These are phyloP conservation scores for Russula virescens DNA, from an alignment of 768 basidiomycete genomes.

Conservation along the genomic window DNA sequence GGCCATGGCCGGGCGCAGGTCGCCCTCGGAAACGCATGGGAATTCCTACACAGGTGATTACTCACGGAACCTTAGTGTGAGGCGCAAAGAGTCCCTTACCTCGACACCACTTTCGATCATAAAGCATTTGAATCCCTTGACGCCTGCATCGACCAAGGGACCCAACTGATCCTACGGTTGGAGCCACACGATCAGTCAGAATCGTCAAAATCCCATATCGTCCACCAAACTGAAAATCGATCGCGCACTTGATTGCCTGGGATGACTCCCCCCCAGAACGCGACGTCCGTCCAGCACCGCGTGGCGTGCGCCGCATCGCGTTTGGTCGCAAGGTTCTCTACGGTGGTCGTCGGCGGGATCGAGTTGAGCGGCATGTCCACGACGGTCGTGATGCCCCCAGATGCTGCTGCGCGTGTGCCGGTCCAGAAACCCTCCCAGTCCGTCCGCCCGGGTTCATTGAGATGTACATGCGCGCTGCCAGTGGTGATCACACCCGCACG, in stretches of 20 bases:
- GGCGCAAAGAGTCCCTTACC: conserved; percentile 35
- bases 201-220: not conserved
- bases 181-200: not conserved
- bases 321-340: conserved; percentile 68
- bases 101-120: conserved; percentile 94
- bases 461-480: conserved; percentile 78
- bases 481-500: not conserved
- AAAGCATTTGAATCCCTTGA: conserved; percentile 97
- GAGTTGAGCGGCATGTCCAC: conserved; percentile 99
- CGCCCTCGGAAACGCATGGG: conserved; percentile 69
- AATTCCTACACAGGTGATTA: conserved; percentile 62
- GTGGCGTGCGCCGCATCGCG: conserved; percentile 54
- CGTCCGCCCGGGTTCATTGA: conserved; percentile 90
- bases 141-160: conserved; percentile 71
- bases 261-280: conserved; percentile 93
- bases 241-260: conserved; percentile 76
- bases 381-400: conserved; percentile 92
- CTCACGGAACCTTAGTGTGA: not conserved
- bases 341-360: conserved; percentile 90
- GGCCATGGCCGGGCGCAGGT: conserved; percentile 65
- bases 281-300: conserved; percentile 77
- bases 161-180: conserved; percentile 55
- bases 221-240: not conserved
- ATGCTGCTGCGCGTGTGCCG: conserved; percentile 84
- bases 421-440: conserved; percentile 94